Evolutionary conservation across 495 filamentous ascomycete genomes (phyloP), one percentile per base, ranked within the genome.

Genomic region (Massariosphaeria phaeospora): DNA sequence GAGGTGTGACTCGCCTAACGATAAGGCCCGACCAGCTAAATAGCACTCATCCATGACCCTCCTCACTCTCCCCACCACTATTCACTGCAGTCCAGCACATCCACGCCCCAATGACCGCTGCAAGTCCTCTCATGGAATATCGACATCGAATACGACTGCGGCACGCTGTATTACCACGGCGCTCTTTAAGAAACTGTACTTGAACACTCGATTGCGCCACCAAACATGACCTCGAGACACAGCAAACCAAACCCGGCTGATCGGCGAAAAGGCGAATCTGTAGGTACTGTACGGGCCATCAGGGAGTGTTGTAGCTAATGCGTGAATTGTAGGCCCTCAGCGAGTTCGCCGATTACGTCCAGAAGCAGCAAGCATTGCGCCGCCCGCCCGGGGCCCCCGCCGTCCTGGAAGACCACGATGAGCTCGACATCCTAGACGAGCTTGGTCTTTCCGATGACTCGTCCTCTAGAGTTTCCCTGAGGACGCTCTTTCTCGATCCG

Each of bases 291-390:
- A 27, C 27, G 15, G 36, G 25, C 18, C 29, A 20, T 6, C 36
- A 7, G 23, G 30, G 39, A 11, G 26, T 18, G 34, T 13, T 13
- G 9, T 43, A 15, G 30, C 24, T 24, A 27, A 29, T 59, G 20
- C 40, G 21, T 7, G 23, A 27, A 33, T 13, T 21, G n/a, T 21
- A 93, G 88, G 93, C 93, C 17, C 77, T 98, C 53, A 91, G 86
- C 76, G 93, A 96, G 61, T 98, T 98, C 66, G 89, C 94, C 67
- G 93, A 97, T 69, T 97, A 95, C 61, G 94, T 95, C 52, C 90
- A 96, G 69, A 84, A 91, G 70, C 89, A 98, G 68, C 91, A 96
- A 69, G 78, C 80, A 3, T 67, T 84, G 60, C 73, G 82, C 20
- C 70, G 64, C 35, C 57, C 66, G 74, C 79, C 68, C 70, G 79